phyloP scores from a whole-genome alignment of 2,329 filamentous ascomycete species.

The Pezicula rhizophila region DNA sequence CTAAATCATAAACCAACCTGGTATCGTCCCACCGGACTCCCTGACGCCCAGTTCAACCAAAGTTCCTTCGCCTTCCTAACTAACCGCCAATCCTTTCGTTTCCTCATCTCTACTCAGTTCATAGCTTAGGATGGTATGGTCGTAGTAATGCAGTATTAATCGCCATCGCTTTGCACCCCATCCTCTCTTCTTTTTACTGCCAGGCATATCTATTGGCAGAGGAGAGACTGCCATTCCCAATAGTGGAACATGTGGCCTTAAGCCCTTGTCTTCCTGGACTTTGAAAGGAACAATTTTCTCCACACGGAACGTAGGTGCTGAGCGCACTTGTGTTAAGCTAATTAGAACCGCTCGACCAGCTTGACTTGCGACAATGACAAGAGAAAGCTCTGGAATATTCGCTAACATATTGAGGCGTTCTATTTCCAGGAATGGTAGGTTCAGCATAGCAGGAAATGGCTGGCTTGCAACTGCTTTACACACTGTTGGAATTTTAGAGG shows the following conservation, averaged over 20 bases:
- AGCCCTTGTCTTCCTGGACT: slow-evolving; percentile 6
- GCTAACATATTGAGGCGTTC: slow-evolving; percentile 57
- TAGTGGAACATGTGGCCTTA: slow-evolving; percentile 44
- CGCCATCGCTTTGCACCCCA: slow-evolving; percentile 48
- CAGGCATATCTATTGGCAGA: slow-evolving; percentile 40
- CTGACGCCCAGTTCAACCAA: too few species aligned
- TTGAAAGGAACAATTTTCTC: slow-evolving; percentile 45
- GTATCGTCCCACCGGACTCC: too few species aligned
- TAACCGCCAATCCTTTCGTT: slow-evolving; percentile 7
- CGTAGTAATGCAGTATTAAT: slow-evolving; percentile 65
- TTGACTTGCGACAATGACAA: slow-evolving; percentile 62
- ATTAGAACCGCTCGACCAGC: slow-evolving; percentile 59
- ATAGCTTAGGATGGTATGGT: slow-evolving; percentile 66
- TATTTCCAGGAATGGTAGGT: slow-evolving; percentile 23
- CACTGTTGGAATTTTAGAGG: slow-evolving; percentile 7
- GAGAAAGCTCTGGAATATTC: slow-evolving; percentile 62
- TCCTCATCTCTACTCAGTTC: slow-evolving; percentile 46
- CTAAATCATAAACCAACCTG: too few species aligned
- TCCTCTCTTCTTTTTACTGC: slow-evolving; percentile 14
- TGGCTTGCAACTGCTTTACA: slow-evolving; percentile 11
- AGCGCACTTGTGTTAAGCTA: slow-evolving; percentile 45
- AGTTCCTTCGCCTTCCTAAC: slow-evolving; percentile 8
- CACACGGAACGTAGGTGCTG: slow-evolving; percentile 37
- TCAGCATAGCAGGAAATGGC: not conserved
- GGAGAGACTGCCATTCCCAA: slow-evolving; percentile 64